These are phyloP conservation scores for Emmonsiellopsis sp. DNA, from an alignment of 2,329 filamentous ascomycete species.

Conservation along the genomic window DNA sequence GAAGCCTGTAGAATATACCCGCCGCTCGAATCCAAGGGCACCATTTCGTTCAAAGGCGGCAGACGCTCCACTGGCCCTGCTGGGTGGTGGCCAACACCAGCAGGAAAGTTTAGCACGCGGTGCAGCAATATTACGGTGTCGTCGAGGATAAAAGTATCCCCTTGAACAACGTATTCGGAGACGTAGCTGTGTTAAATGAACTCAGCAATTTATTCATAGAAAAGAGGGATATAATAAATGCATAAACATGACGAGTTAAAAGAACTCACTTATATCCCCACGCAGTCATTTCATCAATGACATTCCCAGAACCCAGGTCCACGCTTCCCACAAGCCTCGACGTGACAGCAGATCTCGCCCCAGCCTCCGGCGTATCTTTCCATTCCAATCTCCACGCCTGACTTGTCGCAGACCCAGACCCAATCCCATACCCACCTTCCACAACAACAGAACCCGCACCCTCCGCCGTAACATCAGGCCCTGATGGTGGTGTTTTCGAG, in stretches of 20 bases:
- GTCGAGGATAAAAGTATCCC: conserved; percentile 49
- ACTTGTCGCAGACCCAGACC: conserved; percentile 16
- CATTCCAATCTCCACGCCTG: conserved; percentile 40
- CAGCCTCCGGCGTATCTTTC: conserved; percentile 42
- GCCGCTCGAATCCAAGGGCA: conserved; percentile 47
- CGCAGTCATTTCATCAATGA: conserved; percentile 42
- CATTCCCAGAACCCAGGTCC: conserved; percentile 41
- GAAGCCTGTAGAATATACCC: conserved; percentile 51
- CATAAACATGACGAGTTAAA: conserved; percentile 8
- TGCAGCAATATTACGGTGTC: conserved; percentile 50
- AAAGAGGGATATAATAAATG: not conserved
- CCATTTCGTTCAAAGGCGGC: conserved; percentile 38
- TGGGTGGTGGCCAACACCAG: conserved; percentile 21
- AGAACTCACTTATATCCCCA: conserved; percentile 45
- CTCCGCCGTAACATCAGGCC: conserved; percentile 27
- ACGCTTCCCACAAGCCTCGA: conserved; percentile 44
- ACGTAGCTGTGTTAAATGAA: conserved; percentile 37
- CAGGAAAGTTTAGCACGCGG: conserved; percentile 43
- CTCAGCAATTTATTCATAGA: not conserved
- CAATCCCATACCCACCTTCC: conserved; percentile 17
- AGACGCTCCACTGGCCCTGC: conserved; percentile 27
- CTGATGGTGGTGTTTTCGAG: conserved; percentile 11
- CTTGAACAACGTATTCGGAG: conserved; percentile 49
- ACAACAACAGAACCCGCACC: conserved; percentile 15
- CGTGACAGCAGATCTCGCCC: conserved; percentile 45